phyloP scores from a whole-genome alignment of 129 eudicot species.

The Artemisia tridentata region DNA sequence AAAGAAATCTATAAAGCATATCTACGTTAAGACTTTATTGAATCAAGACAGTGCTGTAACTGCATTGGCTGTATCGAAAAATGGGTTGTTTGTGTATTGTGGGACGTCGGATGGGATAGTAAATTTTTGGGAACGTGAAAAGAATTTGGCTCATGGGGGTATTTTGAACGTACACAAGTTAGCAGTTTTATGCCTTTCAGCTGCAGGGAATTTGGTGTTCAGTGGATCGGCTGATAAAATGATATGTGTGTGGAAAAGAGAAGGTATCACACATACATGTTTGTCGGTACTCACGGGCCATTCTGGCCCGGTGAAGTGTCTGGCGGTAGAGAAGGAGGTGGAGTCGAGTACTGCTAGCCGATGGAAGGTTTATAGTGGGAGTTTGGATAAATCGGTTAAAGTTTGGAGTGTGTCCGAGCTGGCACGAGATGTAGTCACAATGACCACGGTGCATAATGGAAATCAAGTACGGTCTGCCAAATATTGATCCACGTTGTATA shows the following conservation, averaged over 20 bases:
- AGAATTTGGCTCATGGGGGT: constrained; percentile 66
- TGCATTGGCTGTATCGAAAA: constrained; percentile 44
- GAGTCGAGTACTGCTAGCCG: constrained; percentile 14
- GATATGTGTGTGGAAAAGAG: constrained; percentile 92
- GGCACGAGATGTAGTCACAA: constrained; percentile 38
- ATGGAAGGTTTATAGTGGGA: constrained; percentile 92
- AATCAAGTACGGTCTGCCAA: constrained; percentile 26
- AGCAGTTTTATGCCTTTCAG: constrained; percentile 76
- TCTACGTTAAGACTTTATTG: constrained; percentile 46
- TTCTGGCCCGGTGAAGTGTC: constrained; percentile 75
- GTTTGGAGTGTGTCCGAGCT: constrained; percentile 88
- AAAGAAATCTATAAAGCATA: constrained; percentile 41
- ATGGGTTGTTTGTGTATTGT: constrained; percentile 57
- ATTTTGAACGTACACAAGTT: constrained; percentile 75
- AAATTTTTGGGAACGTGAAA: constrained; percentile 73
- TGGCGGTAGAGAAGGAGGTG: constrained; percentile 64
- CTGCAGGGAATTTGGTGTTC: constrained; percentile 65
- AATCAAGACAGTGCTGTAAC: constrained; percentile 87
- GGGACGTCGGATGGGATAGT: constrained; percentile 91
- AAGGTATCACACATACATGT: constrained; percentile 55
- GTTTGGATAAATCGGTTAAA: constrained; percentile 82
- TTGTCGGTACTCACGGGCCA: constrained; percentile 73
- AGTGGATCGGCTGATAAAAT: constrained; percentile 93
- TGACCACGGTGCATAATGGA: constrained; percentile 30
- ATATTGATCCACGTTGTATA: constrained; percentile 15